Conservation (phyloP, 495 filamentous ascomycete genomes). For the Xylaria curta region DNA sequence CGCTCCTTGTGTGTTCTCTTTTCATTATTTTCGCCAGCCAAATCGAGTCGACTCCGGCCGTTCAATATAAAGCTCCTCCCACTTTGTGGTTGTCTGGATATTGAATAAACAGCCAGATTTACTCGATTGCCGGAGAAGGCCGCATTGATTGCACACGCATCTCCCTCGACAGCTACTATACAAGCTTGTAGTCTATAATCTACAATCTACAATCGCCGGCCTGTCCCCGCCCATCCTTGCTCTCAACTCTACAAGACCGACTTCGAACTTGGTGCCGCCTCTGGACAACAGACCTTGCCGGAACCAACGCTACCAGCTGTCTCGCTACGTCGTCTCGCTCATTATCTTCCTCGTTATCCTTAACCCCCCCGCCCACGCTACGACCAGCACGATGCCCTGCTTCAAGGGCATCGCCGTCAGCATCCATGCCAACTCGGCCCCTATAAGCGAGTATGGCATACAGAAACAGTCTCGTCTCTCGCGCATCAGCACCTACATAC, state of each 20-base stretch:
- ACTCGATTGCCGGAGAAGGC: background rate
- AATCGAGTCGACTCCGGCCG: background rate
- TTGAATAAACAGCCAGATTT: background rate
- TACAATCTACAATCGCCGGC: background rate
- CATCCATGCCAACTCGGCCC: conserved; percentile 89
- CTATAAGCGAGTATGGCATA: conserved; percentile 89
- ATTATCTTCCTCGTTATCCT: background rate
- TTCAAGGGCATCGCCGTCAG: conserved; percentile 97
- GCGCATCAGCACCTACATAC: conserved; percentile 95
- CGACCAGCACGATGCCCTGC: conserved; percentile 76
- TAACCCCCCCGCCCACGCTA: background rate
- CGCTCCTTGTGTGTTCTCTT: background rate
- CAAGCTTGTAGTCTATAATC: background rate
- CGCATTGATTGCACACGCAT: background rate
- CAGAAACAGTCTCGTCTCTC: conserved; percentile 90
- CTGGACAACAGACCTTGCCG: background rate
- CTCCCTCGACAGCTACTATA: background rate
- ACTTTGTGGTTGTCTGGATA: background rate
- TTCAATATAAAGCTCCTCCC: background rate
- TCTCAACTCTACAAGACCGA: background rate
- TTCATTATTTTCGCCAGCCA: background rate
- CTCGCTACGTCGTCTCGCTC: conserved; percentile 13
- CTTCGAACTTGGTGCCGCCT: conserved; percentile 1
- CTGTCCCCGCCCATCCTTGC: background rate
- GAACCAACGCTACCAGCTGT: background rate